Base-by-base conservation (phyloP, 176 grass and related monocot genomes). In the Musa acuminata region DNA sequence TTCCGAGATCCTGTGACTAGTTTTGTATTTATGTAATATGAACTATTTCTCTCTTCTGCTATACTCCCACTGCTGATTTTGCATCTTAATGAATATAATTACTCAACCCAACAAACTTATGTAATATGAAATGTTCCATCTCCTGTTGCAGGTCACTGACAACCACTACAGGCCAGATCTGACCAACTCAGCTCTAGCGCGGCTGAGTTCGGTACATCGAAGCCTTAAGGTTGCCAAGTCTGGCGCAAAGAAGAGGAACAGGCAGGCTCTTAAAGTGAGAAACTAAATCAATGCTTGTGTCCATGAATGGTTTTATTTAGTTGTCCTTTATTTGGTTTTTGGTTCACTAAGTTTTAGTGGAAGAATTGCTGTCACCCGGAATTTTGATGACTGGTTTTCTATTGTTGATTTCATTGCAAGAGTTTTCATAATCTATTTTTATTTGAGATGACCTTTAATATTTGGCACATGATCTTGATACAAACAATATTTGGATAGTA, bases 101-200 rank as follows among this genome's bases (percentile, higher is more conserved):
- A 29, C 29, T 29, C 29, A 29, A 29, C 27, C 27, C 27, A 29
- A 29, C 29, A 29, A 29, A 29, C 29, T 29, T 60, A 60, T 20
- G 1, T 69, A 69, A 69, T 69, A 8, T 43, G 24, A 35, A 4
- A 0, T 49, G 66, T 68, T 43, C 27, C 12, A 49, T 29, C 29
- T 17, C 1, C 13, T 51, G 35, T 64, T 69, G 4, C 62, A 97
- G 95, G 95, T 91, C 9, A 80, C 80, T 0, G 86, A 87, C 57
- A 89, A 87, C 67, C 80, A 89, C 78, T 99, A 99, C 72, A 89
- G 90, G 84, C 82, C 95, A 62, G 95, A 99, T 73, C 82, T 99
- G 59, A 91, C 90, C n/a, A 91, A 85, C 62, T 76, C 86, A 0
- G 84, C 90, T 62, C 89, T 94, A 48, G 90, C 84, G 1, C 86